Evolutionary conservation across 2,329 filamentous ascomycete species (phyloP).

Genomic region (Phyllosticta citribraziliensis): DNA sequence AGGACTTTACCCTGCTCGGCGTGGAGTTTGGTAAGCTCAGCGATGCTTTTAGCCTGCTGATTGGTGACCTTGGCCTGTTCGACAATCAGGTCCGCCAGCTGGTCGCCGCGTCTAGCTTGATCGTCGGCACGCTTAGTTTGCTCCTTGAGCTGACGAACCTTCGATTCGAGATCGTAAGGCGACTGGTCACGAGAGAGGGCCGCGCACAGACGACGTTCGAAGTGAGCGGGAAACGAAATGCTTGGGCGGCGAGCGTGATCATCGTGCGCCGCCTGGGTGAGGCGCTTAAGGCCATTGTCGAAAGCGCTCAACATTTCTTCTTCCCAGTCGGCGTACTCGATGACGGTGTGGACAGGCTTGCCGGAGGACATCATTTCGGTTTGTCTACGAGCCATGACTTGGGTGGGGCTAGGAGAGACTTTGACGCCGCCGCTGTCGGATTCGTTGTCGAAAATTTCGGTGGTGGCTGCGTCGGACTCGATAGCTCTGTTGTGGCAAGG

Average conservation of each 20-base stretch:
- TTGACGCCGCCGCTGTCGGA: not conserved
- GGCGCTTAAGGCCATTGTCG: not conserved
- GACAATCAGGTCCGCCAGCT: too few species aligned
- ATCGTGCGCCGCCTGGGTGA: not conserved
- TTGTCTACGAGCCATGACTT: not conserved
- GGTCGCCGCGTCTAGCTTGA: too few species aligned
- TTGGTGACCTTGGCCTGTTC: too few species aligned
- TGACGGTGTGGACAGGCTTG: not conserved
- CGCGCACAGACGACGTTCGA: not conserved
- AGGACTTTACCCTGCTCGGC: too few species aligned
- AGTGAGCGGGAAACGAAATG: not conserved
- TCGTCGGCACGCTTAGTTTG: too few species aligned
- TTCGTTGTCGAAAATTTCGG: not conserved
- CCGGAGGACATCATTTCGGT: not conserved
- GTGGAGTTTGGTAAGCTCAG: too few species aligned
- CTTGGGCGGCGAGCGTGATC: not conserved
- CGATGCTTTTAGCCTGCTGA: too few species aligned
- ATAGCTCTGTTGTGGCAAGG: not conserved
- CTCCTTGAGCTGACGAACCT: not conserved
- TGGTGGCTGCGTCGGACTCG: not conserved
- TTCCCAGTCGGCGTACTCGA: not conserved
- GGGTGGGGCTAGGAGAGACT: not conserved
- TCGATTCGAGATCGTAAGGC: not conserved
- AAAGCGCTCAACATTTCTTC: not conserved
- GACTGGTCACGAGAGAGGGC: not conserved